These are phyloP conservation scores for Cryoendolithus antarcticus DNA, from an alignment of 2,329 filamentous ascomycete genomes.

Conservation along the genomic window DNA sequence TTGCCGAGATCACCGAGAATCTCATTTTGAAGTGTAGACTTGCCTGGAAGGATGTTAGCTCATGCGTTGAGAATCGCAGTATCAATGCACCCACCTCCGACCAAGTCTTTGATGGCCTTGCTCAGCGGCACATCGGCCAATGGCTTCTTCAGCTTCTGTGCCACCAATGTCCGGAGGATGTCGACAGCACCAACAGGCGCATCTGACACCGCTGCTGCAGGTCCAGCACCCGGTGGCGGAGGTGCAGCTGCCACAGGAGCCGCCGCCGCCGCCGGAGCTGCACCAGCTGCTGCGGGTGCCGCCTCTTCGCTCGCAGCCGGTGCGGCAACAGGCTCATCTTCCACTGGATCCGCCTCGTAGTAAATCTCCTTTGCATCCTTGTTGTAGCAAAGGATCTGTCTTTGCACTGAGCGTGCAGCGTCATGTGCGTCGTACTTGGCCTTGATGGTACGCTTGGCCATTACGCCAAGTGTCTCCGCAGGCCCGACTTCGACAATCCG, in stretches of 20 bases:
- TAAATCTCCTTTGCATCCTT: constrained; percentile 99
- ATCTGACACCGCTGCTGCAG: constrained; percentile 76
- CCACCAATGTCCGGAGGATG: constrained; percentile 76
- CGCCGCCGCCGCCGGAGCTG: constrained; percentile 42
- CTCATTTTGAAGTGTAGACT: constrained; percentile 97
- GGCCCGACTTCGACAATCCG: constrained; percentile 96
- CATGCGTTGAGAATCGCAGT: background rate
- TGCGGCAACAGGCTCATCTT: constrained; percentile 62
- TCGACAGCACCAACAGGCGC: constrained; percentile 79
- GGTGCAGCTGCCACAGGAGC: constrained; percentile 44
- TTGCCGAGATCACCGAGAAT: constrained; percentile 96
- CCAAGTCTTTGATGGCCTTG: constrained; percentile 97
- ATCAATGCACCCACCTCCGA: constrained; percentile 60
- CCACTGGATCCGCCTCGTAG: constrained; percentile 91
- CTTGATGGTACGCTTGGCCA: constrained; percentile 90
- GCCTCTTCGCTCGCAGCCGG: constrained; percentile 35
- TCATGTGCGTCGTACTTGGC: constrained; percentile 99
- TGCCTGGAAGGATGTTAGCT: constrained; percentile 45
- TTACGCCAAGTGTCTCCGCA: constrained; percentile 89
- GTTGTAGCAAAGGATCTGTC: constrained; percentile 98
- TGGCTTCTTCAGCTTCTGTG: constrained; percentile 95
- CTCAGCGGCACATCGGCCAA: constrained; percentile 76
- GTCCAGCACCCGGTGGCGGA: constrained; percentile 57
- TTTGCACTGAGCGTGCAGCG: constrained; percentile 87
- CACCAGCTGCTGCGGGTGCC: constrained; percentile 32